phyloP scores from a whole-genome alignment of 306 rosid species.

The Ormosia emarginata region DNA sequence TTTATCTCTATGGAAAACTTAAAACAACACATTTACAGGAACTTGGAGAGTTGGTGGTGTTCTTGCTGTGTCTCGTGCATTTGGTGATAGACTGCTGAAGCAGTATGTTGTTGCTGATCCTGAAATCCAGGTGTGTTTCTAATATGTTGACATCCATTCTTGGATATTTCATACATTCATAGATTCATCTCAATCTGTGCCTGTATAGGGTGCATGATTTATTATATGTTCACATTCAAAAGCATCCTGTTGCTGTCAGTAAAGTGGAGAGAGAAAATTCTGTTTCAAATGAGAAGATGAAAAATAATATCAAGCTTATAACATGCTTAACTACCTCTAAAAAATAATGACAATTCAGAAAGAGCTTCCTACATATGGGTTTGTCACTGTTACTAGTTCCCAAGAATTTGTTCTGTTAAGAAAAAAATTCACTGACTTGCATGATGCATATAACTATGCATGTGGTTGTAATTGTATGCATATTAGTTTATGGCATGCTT shows the following conservation, averaged over 20 bases:
- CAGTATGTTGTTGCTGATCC: conserved; percentile 99
- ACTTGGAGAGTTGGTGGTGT: conserved; percentile 99
- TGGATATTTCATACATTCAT: conserved; percentile 12
- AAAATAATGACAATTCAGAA: not conserved
- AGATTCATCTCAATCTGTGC: not conserved
- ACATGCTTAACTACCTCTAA: not conserved
- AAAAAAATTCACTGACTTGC: not conserved
- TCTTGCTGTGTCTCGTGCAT: conserved; percentile 98
- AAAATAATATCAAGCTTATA: not conserved
- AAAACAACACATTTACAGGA: conserved; percentile 47
- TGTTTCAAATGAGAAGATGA: not conserved
- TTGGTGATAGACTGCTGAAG: conserved; percentile 94
- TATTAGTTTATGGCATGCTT: not conserved
- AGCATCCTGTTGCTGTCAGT: not conserved
- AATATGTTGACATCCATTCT: conserved; percentile 4
- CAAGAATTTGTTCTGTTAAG: not conserved
- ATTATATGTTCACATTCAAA: not conserved
- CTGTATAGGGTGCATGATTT: not conserved
- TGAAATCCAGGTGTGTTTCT: conserved; percentile 77
- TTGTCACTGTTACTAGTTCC: not conserved
- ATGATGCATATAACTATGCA: not conserved
- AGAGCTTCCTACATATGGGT: not conserved
- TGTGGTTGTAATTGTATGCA: not conserved
- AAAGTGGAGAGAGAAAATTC: not conserved
- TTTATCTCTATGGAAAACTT: not conserved